A percentile compares a stretch with the other conserved stretches of the same genome.
These are phyloP conservation scores for Trichosporon faecale DNA, from an alignment of 1,284 basidiomycete genomes.

Conservation along the genomic window DNA sequence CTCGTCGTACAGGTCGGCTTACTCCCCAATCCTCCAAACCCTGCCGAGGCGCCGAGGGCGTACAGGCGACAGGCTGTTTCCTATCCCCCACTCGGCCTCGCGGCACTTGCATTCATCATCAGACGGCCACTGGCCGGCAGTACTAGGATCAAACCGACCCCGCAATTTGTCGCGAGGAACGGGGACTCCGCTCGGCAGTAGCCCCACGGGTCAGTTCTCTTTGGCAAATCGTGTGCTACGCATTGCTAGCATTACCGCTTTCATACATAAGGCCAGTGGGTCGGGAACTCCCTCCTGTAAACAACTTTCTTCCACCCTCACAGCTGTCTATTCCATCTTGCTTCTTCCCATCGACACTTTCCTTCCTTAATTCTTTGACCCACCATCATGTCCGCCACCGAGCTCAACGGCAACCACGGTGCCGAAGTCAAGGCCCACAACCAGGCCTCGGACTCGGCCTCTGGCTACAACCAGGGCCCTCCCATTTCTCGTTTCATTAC, in stretches of 20 bases:
- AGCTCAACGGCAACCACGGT: constrained; percentile 16
- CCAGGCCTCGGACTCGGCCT: constrained; percentile 2
- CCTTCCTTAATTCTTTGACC: not conserved
- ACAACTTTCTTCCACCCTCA: not conserved
- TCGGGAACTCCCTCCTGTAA: not conserved
- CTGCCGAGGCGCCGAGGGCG: not conserved
- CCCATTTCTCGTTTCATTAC: constrained; percentile 29
- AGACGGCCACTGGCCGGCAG: not conserved
- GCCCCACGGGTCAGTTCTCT: constrained; percentile 1
- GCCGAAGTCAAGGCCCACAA: constrained; percentile 10
- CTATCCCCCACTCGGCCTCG: not conserved
- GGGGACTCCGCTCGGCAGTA: constrained; percentile 7
- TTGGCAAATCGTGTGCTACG: not conserved
- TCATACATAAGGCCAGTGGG: not conserved
- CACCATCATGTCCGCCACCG: constrained; percentile 21
- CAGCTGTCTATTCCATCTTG: not conserved
- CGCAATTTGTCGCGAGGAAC: constrained; percentile 7
- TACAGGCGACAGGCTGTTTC: not conserved
- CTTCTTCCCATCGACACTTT: not conserved
- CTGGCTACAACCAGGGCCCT: constrained; percentile 18
- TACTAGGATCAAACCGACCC: not conserved
- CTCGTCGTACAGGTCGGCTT: not conserved
- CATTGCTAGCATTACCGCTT: not conserved
- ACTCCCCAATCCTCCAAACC: not conserved
- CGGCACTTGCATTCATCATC: not conserved